Percentiles rank a stretch among this genome's conserved stretches.
Conservation (phyloP, 345 rosid genomes). For the Eucalyptus polyanthemos region DNA sequence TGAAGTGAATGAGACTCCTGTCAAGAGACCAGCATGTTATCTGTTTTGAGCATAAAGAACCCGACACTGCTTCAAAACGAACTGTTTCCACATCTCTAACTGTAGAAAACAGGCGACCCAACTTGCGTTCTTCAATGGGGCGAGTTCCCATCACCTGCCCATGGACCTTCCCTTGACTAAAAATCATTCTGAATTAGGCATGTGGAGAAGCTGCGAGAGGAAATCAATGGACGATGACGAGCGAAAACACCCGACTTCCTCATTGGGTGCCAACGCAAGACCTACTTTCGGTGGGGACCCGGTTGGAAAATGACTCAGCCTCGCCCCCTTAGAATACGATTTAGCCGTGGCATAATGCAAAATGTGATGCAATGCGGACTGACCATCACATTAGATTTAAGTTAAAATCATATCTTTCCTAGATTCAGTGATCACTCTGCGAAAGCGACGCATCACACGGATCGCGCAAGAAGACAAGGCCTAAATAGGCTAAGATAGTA, state of each 20-base stretch:
- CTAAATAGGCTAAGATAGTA: background rate
- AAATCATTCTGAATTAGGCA: background rate
- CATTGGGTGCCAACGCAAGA: background rate
- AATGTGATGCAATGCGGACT: constrained; percentile 1
- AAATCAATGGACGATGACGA: background rate
- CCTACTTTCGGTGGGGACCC: background rate
- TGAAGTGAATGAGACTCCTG: background rate
- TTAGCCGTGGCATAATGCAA: background rate
- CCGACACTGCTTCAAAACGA: background rate
- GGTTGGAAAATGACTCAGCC: background rate
- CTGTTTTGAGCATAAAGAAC: background rate
- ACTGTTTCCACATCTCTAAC: background rate
- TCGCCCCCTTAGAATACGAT: background rate
- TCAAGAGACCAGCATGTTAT: background rate
- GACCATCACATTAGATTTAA: background rate
- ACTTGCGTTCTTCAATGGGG: background rate
- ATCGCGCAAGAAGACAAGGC: background rate
- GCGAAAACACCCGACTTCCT: background rate
- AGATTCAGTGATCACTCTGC: constrained; percentile 1
- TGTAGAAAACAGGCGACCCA: background rate
- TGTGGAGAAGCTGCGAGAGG: background rate
- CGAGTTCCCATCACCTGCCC: background rate
- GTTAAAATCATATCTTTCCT: constrained; percentile 2
- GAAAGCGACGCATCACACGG: constrained; percentile 16
- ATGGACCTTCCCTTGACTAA: background rate